Conservation (phyloP, 2,329 filamentous ascomycete genomes). For the Ophiocordyceps polyrhachis-furcata region DNA sequence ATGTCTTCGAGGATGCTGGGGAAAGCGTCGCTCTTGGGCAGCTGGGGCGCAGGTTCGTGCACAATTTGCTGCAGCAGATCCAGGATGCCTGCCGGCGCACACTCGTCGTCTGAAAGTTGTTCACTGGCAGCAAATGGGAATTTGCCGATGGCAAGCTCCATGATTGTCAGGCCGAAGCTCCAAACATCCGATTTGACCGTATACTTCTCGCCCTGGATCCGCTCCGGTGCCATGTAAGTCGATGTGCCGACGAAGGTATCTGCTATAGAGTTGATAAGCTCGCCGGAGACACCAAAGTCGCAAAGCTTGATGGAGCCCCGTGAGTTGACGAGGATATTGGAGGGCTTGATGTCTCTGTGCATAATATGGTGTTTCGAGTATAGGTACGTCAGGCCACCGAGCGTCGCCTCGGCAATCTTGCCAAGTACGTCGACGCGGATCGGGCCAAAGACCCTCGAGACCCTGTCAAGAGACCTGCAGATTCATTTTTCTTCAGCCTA, state of each 20-base stretch:
- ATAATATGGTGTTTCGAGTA: slow-evolving; percentile 95
- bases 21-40: slow-evolving; percentile 96
- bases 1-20: slow-evolving; percentile 89
- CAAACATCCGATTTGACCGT: slow-evolving; percentile 97
- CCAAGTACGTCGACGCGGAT: slow-evolving; percentile 90
- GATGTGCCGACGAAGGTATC: slow-evolving; percentile 98
- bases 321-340: slow-evolving; percentile 92
- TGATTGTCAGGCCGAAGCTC: slow-evolving; percentile 88
- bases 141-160: slow-evolving; percentile 94
- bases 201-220: slow-evolving; percentile 92
- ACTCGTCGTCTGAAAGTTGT: slow-evolving; percentile 52
- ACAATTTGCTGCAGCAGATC: slow-evolving; percentile 96
- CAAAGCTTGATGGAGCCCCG: slow-evolving; percentile 90
- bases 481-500: neutral
- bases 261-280: slow-evolving; percentile 92
- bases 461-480: slow-evolving; percentile 68
- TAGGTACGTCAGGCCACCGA: slow-evolving; percentile 85
- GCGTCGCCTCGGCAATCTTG: slow-evolving; percentile 90
- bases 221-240: slow-evolving; percentile 97
- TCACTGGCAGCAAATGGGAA: slow-evolving; percentile 78
- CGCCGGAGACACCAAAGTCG: slow-evolving; percentile 96
- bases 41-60: slow-evolving; percentile 77
- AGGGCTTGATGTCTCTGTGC: slow-evolving; percentile 97
- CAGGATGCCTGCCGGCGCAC: slow-evolving; percentile 81
- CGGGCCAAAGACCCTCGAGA: slow-evolving; percentile 87